Base-by-base conservation (phyloP, 106 monocot genomes). In the Platanthera guangdongensis region DNA sequence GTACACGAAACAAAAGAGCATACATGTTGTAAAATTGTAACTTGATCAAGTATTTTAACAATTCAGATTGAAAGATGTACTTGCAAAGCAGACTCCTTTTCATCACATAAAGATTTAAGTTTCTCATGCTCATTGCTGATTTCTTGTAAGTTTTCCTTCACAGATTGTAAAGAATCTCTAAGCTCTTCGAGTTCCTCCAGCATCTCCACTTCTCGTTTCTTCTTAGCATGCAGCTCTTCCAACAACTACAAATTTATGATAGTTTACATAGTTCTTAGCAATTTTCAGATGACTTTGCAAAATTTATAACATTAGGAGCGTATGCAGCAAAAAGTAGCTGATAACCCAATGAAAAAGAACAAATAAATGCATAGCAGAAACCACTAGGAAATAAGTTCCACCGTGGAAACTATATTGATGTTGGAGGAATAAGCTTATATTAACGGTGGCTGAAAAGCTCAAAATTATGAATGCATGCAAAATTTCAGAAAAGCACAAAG, bases 71-170 rank as follows among this genome's bases (percentile, higher is more conserved):
- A 10, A 72, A 50, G 3, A 72, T 51, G n/a, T 83, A 97, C 99
- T 90, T 99, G 88, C 80, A 99, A 88, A 73, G 90, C 80, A 68
- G 85, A 81, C 63, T 88, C 88, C 54, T 90, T 99, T 59, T 99
- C 99, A 78, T 87, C 84, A 74, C 78, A 92, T 74, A 88, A 64
- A 52, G 57, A 64, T 79, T 92, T 92, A 10, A 94, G 69, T 70
- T 78, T 83, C 81, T 94, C 90, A 57, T 72, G 76, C 9, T 94
- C 89, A 81, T 48, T 63, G 21, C 57, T 81, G 30, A 85, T 59
- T 74, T 92, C 88, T 68, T 64, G 74, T 67, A 86, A 77, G 50
- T 79, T 88, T 70, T 94, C 67, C 72, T 82, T 86, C 80, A 92
- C 94, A 76, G 84, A 82, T 19, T 88, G 82, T 74, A 92, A 81